These are phyloP conservation scores for Alternaria triticimaculans DNA, from an alignment of 2,329 filamentous ascomycete species.

Conservation along the genomic window DNA sequence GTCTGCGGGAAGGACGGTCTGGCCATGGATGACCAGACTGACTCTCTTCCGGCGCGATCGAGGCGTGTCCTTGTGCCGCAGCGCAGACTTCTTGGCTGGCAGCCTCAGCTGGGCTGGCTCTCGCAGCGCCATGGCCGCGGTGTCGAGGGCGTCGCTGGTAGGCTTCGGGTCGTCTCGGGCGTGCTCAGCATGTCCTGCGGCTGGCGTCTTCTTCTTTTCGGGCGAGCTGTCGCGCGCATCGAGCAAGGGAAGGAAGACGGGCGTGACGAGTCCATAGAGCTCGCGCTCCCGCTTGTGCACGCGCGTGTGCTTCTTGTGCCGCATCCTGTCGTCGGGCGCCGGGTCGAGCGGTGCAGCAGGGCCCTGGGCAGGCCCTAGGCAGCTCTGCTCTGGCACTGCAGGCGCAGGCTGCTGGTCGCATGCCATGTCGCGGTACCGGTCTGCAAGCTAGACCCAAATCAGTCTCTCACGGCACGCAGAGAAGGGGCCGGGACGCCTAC, in stretches of 20 bases:
- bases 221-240: conserved; percentile 37
- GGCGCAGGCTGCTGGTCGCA: conserved; percentile 24
- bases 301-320: conserved; percentile 44
- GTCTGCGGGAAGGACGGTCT: conserved; percentile 48
- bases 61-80: conserved; percentile 34
- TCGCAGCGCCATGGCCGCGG: conserved; percentile 17
- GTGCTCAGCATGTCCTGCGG: conserved; percentile 31
- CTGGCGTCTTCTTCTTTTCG: conserved; percentile 33
- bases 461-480: conserved; percentile 19
- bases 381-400: conserved; percentile 8
- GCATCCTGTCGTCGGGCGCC: conserved; percentile 32
- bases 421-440: conserved; percentile 41
- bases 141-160: conserved; percentile 23
- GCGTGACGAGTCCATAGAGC: conserved; percentile 46
- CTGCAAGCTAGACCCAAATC: conserved; percentile 43
- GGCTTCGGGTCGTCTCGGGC: conserved; percentile 25
- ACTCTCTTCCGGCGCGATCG: conserved; percentile 43
- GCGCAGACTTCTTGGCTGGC: conserved; percentile 40
- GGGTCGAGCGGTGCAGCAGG: conserved; percentile 14
- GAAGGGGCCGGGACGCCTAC: conserved; percentile 23
- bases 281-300: conserved; percentile 49
- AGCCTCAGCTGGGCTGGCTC: conserved; percentile 18
- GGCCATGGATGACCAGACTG: conserved; percentile 47
- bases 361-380: conserved; percentile 8
- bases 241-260: conserved; percentile 46